A percentile compares a stretch with the other conserved stretches of the same genome.
Conservation (phyloP, 768 basidiomycete species). For the Calocera viscosa region DNA sequence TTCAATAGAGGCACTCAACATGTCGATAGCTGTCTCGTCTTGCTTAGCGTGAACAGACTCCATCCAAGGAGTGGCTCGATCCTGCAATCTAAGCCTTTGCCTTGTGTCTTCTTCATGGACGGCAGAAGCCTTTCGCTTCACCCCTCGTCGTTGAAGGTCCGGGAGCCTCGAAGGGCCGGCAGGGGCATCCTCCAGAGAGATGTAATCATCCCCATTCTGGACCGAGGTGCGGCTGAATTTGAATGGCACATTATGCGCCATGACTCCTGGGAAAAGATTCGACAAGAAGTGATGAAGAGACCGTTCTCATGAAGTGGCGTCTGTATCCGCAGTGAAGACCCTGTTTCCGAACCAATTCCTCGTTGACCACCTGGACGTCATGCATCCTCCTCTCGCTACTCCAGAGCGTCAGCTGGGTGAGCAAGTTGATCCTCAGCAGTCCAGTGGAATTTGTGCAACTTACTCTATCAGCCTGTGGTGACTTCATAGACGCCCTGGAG, state of each 20-base stretch:
- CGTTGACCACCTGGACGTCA: constrained; percentile 1
- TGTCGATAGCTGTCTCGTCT: constrained; percentile 64
- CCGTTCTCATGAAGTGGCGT: background rate
- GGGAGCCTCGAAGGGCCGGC: background rate
- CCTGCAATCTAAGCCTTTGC: constrained; percentile 39
- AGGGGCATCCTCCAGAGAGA: background rate
- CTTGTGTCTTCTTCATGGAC: constrained; percentile 35
- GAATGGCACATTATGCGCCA: background rate
- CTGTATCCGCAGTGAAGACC: too few species aligned
- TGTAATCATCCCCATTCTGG: background rate
- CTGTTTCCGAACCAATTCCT: too few species aligned
- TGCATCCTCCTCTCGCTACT: constrained; percentile 15
- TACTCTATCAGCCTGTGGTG: constrained; percentile 12
- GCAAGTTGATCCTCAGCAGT: background rate
- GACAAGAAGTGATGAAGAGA: background rate
- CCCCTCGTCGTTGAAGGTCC: background rate
- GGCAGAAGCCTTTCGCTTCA: background rate
- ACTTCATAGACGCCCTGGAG: constrained; percentile 14
- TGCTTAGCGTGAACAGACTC: constrained; percentile 29
- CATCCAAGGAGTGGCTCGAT: constrained; percentile 57
- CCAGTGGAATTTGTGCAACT: too few species aligned
- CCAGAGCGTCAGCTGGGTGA: constrained; percentile 12
- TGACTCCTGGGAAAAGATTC: too few species aligned
- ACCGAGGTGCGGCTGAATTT: background rate
- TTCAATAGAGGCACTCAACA: constrained; percentile 69